phyloP scores from a whole-genome alignment of 2,329 filamentous ascomycete species.

The Aspergillus niger region DNA sequence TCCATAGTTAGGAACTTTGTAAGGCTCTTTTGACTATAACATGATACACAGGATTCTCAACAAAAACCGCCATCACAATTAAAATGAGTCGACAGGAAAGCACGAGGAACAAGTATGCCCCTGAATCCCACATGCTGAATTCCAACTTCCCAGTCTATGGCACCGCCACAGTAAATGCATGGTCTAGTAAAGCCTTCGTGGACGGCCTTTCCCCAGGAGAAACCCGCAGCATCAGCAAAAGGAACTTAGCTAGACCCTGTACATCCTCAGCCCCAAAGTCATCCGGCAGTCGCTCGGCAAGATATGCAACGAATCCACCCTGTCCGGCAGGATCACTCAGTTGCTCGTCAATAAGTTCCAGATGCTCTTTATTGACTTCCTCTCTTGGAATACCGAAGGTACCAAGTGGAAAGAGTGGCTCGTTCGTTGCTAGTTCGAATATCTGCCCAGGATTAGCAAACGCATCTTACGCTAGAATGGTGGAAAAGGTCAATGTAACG shows the following conservation, averaged over 20 bases:
- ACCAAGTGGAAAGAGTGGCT: constrained; percentile 21
- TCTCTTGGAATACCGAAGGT: constrained; percentile 18
- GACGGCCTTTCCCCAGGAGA: constrained; percentile 6
- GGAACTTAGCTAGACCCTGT: constrained; percentile 16
- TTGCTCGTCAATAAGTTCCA: constrained; percentile 9
- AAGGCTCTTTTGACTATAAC: no score
- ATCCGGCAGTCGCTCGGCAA: constrained; percentile 17
- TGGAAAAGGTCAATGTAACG: no score
- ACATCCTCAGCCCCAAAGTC: constrained; percentile 19
- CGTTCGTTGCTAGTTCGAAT: constrained; percentile 26
- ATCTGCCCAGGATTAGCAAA: constrained; percentile 13
- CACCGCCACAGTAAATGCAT: constrained; percentile 8
- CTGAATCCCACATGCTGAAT: no score
- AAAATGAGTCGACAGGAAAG: no score
- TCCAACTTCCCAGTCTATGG: not conserved
- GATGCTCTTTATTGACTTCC: constrained; percentile 17
- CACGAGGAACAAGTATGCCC: no score
- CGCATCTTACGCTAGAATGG: not conserved
- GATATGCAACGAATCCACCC: constrained; percentile 12
- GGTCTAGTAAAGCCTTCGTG: constrained; percentile 9
- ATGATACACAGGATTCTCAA: no score
- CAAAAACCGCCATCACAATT: no score
- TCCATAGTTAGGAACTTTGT: no score
- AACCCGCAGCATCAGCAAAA: constrained; percentile 19
- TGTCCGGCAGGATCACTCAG: not conserved